Conservation (phyloP, 2,329 filamentous ascomycete genomes). For the Parastagonospora avenae region DNA sequence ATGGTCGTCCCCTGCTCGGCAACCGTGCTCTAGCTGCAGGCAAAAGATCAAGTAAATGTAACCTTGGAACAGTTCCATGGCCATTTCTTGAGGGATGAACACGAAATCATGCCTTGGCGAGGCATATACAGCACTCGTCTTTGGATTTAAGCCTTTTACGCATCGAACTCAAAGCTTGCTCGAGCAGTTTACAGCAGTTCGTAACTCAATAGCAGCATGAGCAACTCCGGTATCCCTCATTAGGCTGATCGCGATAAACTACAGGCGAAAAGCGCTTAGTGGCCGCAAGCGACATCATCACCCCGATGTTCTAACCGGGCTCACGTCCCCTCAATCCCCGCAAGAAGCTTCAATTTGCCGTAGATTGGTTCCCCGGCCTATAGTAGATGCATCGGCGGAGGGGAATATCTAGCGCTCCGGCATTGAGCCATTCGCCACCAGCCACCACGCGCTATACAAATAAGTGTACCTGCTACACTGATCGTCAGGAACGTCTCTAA, state of each 20-base stretch:
- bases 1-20: no score
- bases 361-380: conserved; percentile 6
- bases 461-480: conserved; percentile 6
- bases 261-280: conserved; percentile 21
- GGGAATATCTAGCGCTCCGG: conserved; percentile 13
- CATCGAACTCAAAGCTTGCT: no score
- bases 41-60: no score
- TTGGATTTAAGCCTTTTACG: no score
- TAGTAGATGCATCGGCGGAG: conserved; percentile 14
- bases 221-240: conserved; percentile 13
- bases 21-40: no score
- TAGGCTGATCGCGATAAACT: conserved; percentile 32
- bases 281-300: conserved; percentile 17
- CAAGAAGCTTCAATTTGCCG: conserved; percentile 18
- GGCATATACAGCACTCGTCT: no score
- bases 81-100: no score
- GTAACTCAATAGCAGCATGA: background rate
- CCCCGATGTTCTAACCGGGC: conserved; percentile 14
- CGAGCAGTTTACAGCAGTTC: no score
- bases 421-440: conserved; percentile 4
- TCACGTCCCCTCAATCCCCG: conserved; percentile 19
- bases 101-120: no score
- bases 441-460: conserved; percentile 17
- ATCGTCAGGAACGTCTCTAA: conserved; percentile 14
- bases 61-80: no score